Evolutionary conservation across 768 basidiomycete genomes (phyloP).

Genomic region (Lentinus tigrinus): DNA sequence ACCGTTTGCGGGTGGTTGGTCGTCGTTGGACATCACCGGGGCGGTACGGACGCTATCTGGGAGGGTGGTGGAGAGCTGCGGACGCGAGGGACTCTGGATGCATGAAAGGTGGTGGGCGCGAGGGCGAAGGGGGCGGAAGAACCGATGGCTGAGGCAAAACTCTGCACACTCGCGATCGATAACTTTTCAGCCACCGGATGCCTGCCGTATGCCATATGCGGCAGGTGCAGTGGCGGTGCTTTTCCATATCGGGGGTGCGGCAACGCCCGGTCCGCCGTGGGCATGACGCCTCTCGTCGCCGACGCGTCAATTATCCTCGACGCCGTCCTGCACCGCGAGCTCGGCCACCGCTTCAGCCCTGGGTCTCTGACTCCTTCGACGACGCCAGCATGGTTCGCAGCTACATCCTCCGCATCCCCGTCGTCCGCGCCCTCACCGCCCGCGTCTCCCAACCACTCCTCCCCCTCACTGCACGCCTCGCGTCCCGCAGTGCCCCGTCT

Average conservation of each 20-base stretch:
- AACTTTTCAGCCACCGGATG: conserved; percentile 2
- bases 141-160: conserved; percentile 1
- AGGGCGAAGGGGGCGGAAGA: neutral
- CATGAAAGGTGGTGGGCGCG: conserved; percentile 22
- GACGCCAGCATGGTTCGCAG: conserved; percentile 23
- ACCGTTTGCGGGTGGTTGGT: conserved; percentile 12
- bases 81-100: conserved; percentile 22
- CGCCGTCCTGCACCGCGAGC: neutral
- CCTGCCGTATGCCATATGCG: neutral
- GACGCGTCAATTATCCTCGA: neutral
- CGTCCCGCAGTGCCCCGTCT: conserved; percentile 28
- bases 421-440: conserved; percentile 45
- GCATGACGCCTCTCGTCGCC: neutral
- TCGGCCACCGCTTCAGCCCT: neutral
- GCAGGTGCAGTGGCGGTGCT: conserved; percentile 9
- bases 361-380: neutral
- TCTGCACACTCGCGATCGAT: conserved; percentile 21
- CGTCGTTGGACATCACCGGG: neutral
- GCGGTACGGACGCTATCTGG: conserved; percentile 24
- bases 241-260: neutral
- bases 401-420: conserved; percentile 44
- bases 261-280: conserved; percentile 1
- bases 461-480: conserved; percentile 44
- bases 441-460: conserved; percentile 45
- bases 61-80: conserved; percentile 18